These are phyloP conservation scores for Ustulina deusta DNA, from an alignment of 2,329 filamentous ascomycete genomes.

Conservation along the genomic window DNA sequence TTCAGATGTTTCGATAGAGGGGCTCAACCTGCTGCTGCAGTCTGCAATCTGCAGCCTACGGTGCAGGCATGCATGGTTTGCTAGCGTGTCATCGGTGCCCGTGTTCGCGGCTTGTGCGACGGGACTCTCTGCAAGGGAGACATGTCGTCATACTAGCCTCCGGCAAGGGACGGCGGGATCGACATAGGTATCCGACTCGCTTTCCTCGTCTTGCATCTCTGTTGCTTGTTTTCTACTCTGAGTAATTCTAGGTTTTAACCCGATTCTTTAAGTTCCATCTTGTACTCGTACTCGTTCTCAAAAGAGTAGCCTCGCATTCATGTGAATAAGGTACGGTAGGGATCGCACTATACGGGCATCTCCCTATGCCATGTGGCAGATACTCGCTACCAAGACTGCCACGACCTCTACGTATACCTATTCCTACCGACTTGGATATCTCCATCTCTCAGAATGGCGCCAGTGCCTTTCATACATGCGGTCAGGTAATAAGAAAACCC, in stretches of 20 bases:
- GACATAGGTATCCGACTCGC: neutral
- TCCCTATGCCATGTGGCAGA: neutral
- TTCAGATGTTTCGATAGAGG: conserved; percentile 1
- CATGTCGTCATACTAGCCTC: conserved; percentile 30
- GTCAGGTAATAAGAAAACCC: conserved; percentile 42
- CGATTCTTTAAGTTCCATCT: neutral
- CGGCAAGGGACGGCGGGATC: neutral
- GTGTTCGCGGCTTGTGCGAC: conserved; percentile 11
- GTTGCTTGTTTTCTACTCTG: neutral
- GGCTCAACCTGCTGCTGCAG: conserved; percentile 1
- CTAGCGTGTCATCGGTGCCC: neutral
- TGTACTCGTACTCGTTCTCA: neutral
- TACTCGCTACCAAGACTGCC: neutral
- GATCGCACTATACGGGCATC: neutral
- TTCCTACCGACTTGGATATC: neutral
- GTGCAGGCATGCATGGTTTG: neutral
- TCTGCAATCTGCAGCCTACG: neutral
- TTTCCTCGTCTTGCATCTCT: neutral
- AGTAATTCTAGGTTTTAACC: neutral
- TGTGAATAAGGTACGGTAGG: neutral
- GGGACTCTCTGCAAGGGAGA: conserved; percentile 1
- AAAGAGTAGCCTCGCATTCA: neutral
- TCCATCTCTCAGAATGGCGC: conserved; percentile 45
- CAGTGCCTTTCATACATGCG: conserved; percentile 47
- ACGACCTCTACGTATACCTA: neutral